These are phyloP conservation scores for Arabidopsis arenosa DNA, from an alignment of 345 rosid genomes.

Conservation along the genomic window DNA sequence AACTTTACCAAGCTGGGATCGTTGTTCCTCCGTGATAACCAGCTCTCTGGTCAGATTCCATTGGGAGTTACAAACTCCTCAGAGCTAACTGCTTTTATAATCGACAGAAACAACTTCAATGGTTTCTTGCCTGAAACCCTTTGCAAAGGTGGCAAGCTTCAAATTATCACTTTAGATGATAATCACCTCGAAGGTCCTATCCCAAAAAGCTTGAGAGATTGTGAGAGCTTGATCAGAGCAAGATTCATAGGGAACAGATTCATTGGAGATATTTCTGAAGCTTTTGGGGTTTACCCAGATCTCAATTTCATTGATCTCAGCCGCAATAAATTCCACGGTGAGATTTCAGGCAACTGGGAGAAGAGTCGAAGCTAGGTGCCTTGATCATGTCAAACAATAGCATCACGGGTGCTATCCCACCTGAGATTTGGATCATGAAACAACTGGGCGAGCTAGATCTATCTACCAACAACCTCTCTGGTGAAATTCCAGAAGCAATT, in stretches of 20 bases:
- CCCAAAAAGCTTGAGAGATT: constrained; percentile 45
- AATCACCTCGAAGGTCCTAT: constrained; percentile 46
- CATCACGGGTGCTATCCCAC: constrained; percentile 40
- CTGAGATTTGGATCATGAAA: constrained; percentile 36
- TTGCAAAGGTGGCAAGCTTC: constrained; percentile 46
- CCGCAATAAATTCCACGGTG: constrained; percentile 46
- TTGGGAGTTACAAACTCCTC: constrained; percentile 42
- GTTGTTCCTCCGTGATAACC: background rate
- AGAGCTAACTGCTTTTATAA: background rate
- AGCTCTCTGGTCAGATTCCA: constrained; percentile 40
- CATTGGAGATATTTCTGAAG: constrained; percentile 44
- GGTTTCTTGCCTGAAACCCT: constrained; percentile 49
- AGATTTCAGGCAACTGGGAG: constrained; percentile 44
- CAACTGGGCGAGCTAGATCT: constrained; percentile 29
- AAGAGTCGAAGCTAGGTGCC: constrained; percentile 28
- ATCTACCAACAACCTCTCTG: constrained; percentile 35
- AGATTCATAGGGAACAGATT: constrained; percentile 34
- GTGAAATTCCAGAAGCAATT: constrained; percentile 36
- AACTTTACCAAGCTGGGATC: constrained; percentile 4
- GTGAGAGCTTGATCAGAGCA: constrained; percentile 47
- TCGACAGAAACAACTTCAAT: constrained; percentile 6
- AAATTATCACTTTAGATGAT: constrained; percentile 31
- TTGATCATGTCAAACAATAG: constrained; percentile 38
- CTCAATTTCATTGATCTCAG: constrained; percentile 44
- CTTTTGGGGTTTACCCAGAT: constrained; percentile 44